Base-by-base conservation (phyloP, 2,329 filamentous ascomycete species). In the Incumbomyces delicatus region DNA sequence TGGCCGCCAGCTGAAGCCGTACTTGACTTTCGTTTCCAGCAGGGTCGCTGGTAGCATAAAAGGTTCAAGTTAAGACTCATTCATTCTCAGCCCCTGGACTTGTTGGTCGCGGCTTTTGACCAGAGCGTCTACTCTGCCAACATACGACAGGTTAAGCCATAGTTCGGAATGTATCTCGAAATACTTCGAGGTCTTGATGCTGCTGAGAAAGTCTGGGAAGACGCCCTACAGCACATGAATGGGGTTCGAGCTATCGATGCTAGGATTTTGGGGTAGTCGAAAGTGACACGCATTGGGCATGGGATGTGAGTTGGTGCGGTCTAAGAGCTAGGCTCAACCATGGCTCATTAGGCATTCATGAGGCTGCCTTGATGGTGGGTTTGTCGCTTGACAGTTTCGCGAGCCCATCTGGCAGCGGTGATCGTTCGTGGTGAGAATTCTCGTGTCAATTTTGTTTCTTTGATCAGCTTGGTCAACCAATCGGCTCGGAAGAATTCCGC, bases 361-460 rank as follows among this genome's bases (percentile, higher is more conserved):
- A 57, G 45, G 44, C 50, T 56, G 55, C 56, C 56, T 57, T 53
- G 54, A 55, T 58, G 51, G 40, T 53, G 50, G 47, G 47, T 54
- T 49, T 98, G 92, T 59, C 87, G 85, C 77, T 95, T 96, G 65
- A 96, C 89, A 66, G 95, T 88, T 69, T 96, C 92, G 51, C 90
- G 84, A 53, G 92, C 89, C 92, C 92, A 98, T 59, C 90, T 85
- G 62, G 92, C 92, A 39, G 92, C 96, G 56, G 95, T 87, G 55
- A 92, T 83, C 2, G 92, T 98, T 53, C 89, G 85, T 22, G 77
- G 62, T 57, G 81, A 77, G 71, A 86, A 95, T 39, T 96, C 89
- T 57, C 86, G 83, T 73, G 92, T 95, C 49, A 80, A 77, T 60
- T 89, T 85, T 39, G 87, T 90, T 66, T 96, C 89, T 69, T 90